phyloP scores from a whole-genome alignment of 2,329 filamentous ascomycete species.

The Fusarium multiceps region DNA sequence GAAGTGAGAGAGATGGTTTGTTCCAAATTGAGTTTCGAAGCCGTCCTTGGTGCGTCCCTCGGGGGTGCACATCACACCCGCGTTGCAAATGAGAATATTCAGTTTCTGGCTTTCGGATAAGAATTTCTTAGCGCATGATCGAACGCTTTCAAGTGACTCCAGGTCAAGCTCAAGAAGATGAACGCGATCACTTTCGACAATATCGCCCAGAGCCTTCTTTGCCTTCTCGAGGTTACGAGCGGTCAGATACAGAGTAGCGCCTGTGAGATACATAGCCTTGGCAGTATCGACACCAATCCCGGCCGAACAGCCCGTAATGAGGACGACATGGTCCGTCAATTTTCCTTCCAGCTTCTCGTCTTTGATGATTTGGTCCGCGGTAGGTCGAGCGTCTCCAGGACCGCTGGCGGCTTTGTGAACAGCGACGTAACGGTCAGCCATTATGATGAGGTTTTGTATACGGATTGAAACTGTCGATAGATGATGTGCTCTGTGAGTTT shows the following conservation, averaged over 20 bases:
- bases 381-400: background rate
- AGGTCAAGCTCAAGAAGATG: background rate
- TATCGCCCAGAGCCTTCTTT: background rate
- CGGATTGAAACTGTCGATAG: too few species aligned
- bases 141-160: background rate
- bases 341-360: background rate
- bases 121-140: background rate
- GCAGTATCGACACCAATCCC: constrained; percentile 1
- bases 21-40: constrained; percentile 10
- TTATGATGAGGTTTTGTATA: fast-evolving
- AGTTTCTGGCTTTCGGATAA: background rate
- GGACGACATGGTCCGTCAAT: fast-evolving
- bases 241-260: constrained; percentile 2
- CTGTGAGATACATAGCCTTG: background rate
- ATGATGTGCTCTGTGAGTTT: too few species aligned
- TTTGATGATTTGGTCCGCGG: constrained; percentile 2
- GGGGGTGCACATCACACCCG: constrained; percentile 6
- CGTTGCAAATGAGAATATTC: constrained; percentile 6
- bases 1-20: constrained; percentile 11
- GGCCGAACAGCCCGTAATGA: background rate
- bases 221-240: constrained; percentile 6
- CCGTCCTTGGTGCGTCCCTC: constrained; percentile 1
- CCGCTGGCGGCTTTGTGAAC: constrained; percentile 5
- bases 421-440: constrained; percentile 13
- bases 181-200: background rate